These are phyloP conservation scores for Fusarium keratoplasticum DNA, from an alignment of 2,329 filamentous ascomycete genomes.

Conservation along the genomic window DNA sequence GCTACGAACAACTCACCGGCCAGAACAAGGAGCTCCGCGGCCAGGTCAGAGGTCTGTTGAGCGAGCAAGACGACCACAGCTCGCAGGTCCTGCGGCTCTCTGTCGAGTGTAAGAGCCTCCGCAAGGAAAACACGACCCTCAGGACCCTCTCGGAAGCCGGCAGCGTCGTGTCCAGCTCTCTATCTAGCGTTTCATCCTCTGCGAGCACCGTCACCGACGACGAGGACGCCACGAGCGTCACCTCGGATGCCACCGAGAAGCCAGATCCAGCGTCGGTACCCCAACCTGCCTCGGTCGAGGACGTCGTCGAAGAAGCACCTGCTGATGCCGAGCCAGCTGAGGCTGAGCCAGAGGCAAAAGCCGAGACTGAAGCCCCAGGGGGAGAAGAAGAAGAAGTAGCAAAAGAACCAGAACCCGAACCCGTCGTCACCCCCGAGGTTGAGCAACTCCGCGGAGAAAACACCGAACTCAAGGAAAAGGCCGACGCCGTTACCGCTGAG, in stretches of 20 bases:
- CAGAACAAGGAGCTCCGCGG: conserved; percentile 33
- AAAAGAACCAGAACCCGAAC: conserved; percentile 8
- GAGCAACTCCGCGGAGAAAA: conserved; percentile 29
- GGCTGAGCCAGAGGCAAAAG: conserved; percentile 4
- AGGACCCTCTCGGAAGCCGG: conserved; percentile 33
- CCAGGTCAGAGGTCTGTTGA: conserved; percentile 35
- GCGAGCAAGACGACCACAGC: conserved; percentile 39
- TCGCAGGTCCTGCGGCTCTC: conserved; percentile 40
- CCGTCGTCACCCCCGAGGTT: background rate
- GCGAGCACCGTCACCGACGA: conserved; percentile 18
- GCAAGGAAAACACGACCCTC: conserved; percentile 40
- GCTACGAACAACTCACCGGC: conserved; percentile 29
- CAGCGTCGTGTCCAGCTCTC: conserved; percentile 34
- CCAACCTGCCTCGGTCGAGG: conserved; percentile 27
- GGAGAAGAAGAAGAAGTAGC: conserved; percentile 23
- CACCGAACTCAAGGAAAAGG: conserved; percentile 37
- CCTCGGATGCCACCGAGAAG: conserved; percentile 41
- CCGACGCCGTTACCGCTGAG: conserved; percentile 1
- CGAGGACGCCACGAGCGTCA: conserved; percentile 26
- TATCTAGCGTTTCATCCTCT: conserved; percentile 34
- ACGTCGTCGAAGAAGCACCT: conserved; percentile 14
- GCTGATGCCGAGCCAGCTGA: conserved; percentile 13
- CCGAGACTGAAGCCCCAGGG: background rate
- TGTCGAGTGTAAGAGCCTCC: conserved; percentile 36
- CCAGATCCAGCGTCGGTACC: conserved; percentile 24